Base-by-base conservation (phyloP, 768 basidiomycete species). In the Boletus huronensis region DNA sequence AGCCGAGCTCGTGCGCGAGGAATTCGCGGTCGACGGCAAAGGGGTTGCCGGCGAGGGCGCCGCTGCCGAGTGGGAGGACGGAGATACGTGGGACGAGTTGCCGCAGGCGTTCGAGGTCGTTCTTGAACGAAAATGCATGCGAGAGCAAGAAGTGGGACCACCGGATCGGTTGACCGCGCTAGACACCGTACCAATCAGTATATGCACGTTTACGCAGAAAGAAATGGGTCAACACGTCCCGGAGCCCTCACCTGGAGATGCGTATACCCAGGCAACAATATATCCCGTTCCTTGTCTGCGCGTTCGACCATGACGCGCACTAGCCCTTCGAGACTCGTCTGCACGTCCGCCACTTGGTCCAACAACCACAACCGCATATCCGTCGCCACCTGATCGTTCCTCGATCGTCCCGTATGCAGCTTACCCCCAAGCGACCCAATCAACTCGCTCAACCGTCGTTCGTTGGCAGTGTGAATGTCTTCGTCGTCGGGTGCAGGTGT, bases 401-500 rank as follows among this genome's bases (percentile, higher is more conserved):
- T 82, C 48, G 93, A 96, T 55, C 97, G 84, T 28, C 97, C 97
- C 0, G 97, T 99, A 68, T 99, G 97, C 40, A 99, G 78, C 72
- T 98, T 99, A 3, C 97, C 97, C 6, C 92, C 94, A 16, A 93
- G 82, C 14, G 90, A 78, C 0, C 97, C 97, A 50, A 98, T 92
- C 50, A 99, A 74, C 74, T 99, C 96, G 58, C 86, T 90, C 60
- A 99, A 72, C 39, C 97, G 83, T 44, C 97, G 85, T 70, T 99
- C 97, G 65, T 98, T 99, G 50, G 97, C 97, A 13, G 97, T 99
- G 70, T 98, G 96, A 55, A 99, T 98, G 66, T 99, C 97, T 66
- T 99, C 97, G 64, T 99, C 97, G 62, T 96, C 93, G n/a, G 83
- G 76, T 56, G 87, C 77, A 29, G 84, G 73, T 52, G 75, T 68